Base-by-base conservation (phyloP, 306 rosid species). In the Cercis canadensis region DNA sequence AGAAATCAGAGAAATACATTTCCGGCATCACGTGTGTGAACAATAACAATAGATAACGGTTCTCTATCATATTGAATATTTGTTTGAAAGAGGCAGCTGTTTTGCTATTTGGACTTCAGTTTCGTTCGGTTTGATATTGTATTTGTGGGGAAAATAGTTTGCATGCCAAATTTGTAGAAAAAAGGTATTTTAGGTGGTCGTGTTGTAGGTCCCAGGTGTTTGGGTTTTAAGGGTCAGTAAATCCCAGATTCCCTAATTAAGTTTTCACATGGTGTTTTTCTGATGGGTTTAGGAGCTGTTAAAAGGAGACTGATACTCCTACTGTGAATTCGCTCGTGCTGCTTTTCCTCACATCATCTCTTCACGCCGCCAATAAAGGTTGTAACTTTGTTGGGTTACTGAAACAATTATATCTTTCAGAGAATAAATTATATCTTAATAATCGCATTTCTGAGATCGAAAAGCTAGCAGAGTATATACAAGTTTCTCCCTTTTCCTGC, bases 161-260 rank as follows among this genome's bases (percentile, higher is more conserved):
- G 16, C 24, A 6, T 47, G 13, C 62, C 57, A 43, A 17, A 39
- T 19, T 57, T 49, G 7, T 15, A 46, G 40, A 32, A 60, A 24
- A 18, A 73, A 21, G 32, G 50, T 67, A 32, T 39, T 0, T 17
- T 24, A 41, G 54, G 39, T 5, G n/a, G 49, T 11, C 6, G 75
- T 41, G 29, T 15, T 65, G 75, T 65, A 58, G 72, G 82, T 56
- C 46, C 69, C 37, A 17, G 63, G 34, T 50, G 57, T 66, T 19
- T 71, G 19, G n/a, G 36, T 12, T 15, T 61, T 69, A 31, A 3
- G 52, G 37, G 64, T 40, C 58, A 11, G 17, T 45, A 40, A 45
- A 50, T 24, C 40, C 78, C 46, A 60, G 75, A 73, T 61, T 14
- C 16, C 72, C 16, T 67, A 36, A 29, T 70, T 70, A 61, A 32